Base-by-base conservation (phyloP, 306 rosid species). In the Mimosa bimucronata region DNA sequence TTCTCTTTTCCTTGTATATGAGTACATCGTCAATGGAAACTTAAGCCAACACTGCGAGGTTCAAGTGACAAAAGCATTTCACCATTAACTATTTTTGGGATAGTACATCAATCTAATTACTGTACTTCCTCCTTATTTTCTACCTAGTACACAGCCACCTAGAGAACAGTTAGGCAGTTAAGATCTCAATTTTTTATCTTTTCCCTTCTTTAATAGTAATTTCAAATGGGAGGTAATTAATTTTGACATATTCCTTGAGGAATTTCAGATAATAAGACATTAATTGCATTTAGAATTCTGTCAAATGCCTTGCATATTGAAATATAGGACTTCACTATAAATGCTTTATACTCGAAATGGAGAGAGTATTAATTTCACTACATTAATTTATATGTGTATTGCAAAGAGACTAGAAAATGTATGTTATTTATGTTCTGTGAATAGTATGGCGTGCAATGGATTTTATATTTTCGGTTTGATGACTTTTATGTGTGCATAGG, bases 1-100 rank as follows among this genome's bases (percentile, higher is more conserved):
- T 55, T 95, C 94, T 78, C 97, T 95, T 73, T 95, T 92, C 85
- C 87, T 95, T 37, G 72, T 66, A 13, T 66, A 66, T 66, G 72
- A 66, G 19, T 66, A 34, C 18, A 66, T 66, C 8, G 72, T 34
- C 46, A 66, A 66, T 38, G 72, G 72, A 66, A 38, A 66, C 72
- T 37, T 66, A 66, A 66, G 48, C 14, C 48, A 66, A 38, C 72
- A 66, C 48, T 66, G 6, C 48, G 29, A 1, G 72, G 19, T 81
- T 80, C 98, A 84, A 93, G 99, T 95, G 82, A 82, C 81, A 31
- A 66, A 15, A 19, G 44, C 13, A 31, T 21, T 31, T 7, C n/a
- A n/a, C n/a, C n/a, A n/a, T n/a, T n/a, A n/a, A 31, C 71, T 18
- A 37, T n/a, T 34, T 30, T 7, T 14, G 41, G n/a, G 42, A 65